These are phyloP conservation scores for Fraxinus paxiana DNA, from an alignment of 305 asterid genomes.

Conservation along the genomic window DNA sequence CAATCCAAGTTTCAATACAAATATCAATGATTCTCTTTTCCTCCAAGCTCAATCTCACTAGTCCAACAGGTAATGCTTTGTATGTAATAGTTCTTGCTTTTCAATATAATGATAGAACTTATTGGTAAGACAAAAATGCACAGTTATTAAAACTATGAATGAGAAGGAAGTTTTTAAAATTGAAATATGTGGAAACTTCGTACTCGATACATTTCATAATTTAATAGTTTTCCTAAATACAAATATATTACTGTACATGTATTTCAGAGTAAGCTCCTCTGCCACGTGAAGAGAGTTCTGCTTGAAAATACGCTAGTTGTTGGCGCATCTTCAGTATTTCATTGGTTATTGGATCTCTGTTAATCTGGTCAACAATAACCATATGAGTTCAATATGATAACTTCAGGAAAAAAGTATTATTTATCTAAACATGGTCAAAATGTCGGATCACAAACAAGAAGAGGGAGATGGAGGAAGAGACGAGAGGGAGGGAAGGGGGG, in stretches of 20 bases:
- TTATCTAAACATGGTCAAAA: constrained; percentile 1
- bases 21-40: not conserved
- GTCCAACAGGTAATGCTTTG: not conserved
- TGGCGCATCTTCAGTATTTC: constrained; percentile 98
- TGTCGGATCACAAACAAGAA: not conserved
- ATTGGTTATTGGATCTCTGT: constrained; percentile 83
- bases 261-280: constrained; percentile 65
- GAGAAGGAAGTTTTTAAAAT: no score
- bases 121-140: not conserved
- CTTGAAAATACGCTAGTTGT: constrained; percentile 82
- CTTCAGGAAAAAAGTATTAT: constrained; percentile 4
- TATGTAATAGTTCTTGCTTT: not conserved
- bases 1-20: not conserved
- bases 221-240: not conserved
- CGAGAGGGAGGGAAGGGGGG: not conserved
- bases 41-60: not conserved
- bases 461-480: not conserved
- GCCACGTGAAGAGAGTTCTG: constrained; percentile 91
- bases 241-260: constrained; percentile 41
- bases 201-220: not conserved
- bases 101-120: not conserved
- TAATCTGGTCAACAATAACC: constrained; percentile 46
- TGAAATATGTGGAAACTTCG: not conserved
- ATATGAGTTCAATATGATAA: constrained; percentile 18
- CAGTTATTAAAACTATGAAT: not conserved